Conservation (phyloP, 805 yeast genomes). For the Zygoascus tannicola region DNA sequence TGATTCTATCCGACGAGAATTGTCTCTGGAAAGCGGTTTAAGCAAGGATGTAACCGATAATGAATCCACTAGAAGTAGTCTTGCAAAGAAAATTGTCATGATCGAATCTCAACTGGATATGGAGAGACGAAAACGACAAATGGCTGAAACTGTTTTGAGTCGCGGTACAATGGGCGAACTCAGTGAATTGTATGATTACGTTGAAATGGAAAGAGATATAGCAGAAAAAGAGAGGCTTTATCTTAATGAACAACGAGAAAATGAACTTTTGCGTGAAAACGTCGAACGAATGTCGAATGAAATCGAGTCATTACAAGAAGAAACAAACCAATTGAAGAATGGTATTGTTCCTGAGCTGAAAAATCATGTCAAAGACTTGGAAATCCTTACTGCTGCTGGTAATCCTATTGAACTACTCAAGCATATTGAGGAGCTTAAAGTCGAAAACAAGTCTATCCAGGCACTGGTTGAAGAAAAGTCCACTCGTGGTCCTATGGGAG, state of each 20-base stretch:
- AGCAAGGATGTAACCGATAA: slow-evolving; percentile 1
- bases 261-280: slow-evolving; percentile 19
- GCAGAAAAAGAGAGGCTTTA: slow-evolving; percentile 21
- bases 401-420: slow-evolving; percentile 23
- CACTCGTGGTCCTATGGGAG: slow-evolving; percentile 27
- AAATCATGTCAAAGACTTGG: slow-evolving; percentile 18
- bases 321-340: slow-evolving; percentile 17
- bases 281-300: slow-evolving; percentile 23
- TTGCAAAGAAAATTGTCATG: slow-evolving; percentile 8
- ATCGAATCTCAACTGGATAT: slow-evolving; percentile 24
- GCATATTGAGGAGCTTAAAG: slow-evolving; percentile 26
- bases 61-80: neutral
- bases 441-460: slow-evolving; percentile 26
- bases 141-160: slow-evolving; percentile 16
- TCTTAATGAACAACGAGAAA: slow-evolving; percentile 18
- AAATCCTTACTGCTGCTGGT: slow-evolving; percentile 19
- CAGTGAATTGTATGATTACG: slow-evolving; percentile 10
- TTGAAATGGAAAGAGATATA: slow-evolving; percentile 23
- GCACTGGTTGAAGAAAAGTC: slow-evolving; percentile 24
- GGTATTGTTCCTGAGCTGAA: slow-evolving; percentile 20
- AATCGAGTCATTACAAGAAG: slow-evolving; percentile 20
- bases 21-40: slow-evolving; percentile 15
- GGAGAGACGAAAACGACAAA: slow-evolving; percentile 26
- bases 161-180: neutral
- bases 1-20: slow-evolving; percentile 30